Evolutionary conservation across 805 yeast genomes (phyloP), one percentile per base, ranked within the genome.

Genomic region (Ogataea paraovalis): DNA sequence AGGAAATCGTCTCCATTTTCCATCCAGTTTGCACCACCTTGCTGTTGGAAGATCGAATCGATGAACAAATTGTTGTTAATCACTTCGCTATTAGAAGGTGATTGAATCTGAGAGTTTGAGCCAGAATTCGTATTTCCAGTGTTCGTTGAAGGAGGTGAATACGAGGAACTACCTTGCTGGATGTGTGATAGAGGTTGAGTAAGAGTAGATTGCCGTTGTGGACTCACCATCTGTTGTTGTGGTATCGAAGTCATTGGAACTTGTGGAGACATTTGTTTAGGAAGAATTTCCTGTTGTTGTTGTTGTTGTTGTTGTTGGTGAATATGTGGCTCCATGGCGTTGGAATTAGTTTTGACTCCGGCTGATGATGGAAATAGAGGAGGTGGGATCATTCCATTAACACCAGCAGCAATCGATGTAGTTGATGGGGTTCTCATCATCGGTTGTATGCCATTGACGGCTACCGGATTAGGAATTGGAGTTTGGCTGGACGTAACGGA

Each of bases 1-100:
- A 91, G 70, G 59, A 91, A 85, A 62, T 91, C 97, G 60, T 91
- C 97, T 41, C 75, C 77, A 44, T 82, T 87, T 60, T 87, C 90
- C 61, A 83, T 76, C 96, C 96, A 88, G 27, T 89, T 91, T 30
- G 83, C 80, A 23, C 90, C 85, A 56, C 87, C 94, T 63, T 85
- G 89, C 61, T 85, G 89, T 61, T 85, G 89, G 66, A 86, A 81
- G 55, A 86, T 85, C 18, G 73, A 73, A 56, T 84, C 71, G 23
- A 68, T 65, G 46, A 68, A 67, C 38, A 18, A n/a, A 45, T 56
- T 46, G 20, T 53, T 63, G 55, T 52, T 61, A 45, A 54, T 40
- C 2, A 51, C 32, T 28, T 61, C 66, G 2, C 60, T 53, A 42
- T 53, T 59, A 4, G 58, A 44, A 19, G 65, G 64, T 25, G 64